Conservation (phyloP, 495 filamentous ascomycete species). For the Alectoria sarmentosa region DNA sequence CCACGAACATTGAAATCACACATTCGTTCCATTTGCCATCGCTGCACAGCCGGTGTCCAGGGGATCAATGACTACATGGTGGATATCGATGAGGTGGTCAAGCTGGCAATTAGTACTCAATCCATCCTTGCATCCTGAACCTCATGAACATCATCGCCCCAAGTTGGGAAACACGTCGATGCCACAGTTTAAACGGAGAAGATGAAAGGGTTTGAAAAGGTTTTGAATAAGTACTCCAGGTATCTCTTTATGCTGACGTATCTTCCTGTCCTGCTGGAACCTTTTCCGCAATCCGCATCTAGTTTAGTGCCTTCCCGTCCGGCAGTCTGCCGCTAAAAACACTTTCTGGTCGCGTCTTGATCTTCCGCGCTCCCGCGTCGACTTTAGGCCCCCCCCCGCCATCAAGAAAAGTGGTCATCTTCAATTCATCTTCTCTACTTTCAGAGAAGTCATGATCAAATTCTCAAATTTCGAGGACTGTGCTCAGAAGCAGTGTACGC, state of each 20-base stretch:
- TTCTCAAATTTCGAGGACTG: neutral
- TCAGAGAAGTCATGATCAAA: slow-evolving; percentile 12
- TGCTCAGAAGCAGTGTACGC: slow-evolving; percentile 41
- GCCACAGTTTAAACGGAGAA: neutral
- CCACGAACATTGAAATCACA: slow-evolving; percentile 36
- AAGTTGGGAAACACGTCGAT: neutral
- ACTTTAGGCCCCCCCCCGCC: no score
- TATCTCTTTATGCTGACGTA: neutral
- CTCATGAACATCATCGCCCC: neutral
- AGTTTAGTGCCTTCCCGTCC: no score
- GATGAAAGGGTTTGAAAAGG: no score
- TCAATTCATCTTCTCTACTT: neutral
- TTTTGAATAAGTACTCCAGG: no score
- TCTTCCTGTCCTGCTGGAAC: neutral
- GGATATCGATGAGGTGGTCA: slow-evolving; percentile 39
- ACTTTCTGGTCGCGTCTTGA: neutral
- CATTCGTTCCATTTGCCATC: slow-evolving; percentile 33
- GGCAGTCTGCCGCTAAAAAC: neutral
- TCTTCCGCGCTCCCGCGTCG: neutral
- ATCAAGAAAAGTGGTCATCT: neutral
- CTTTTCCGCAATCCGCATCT: neutral
- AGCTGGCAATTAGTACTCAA: neutral
- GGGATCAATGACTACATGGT: slow-evolving; percentile 41
- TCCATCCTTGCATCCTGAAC: neutral
- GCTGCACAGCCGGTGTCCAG: slow-evolving; percentile 41